phyloP scores from a whole-genome alignment of 1,139 yeast species.

The Debaryomycetaceae sp. region DNA sequence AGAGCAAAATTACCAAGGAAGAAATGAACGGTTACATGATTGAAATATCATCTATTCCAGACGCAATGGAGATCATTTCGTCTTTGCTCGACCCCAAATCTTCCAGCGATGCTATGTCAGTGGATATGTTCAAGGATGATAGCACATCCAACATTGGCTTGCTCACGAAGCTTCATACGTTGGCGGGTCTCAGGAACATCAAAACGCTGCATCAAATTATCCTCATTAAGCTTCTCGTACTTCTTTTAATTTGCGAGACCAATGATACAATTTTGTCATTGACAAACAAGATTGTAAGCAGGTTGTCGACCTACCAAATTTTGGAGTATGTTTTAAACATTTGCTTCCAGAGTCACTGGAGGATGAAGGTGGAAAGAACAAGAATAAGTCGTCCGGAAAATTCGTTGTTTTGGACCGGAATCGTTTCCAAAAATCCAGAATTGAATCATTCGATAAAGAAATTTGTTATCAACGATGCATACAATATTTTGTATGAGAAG shows the following conservation, averaged over 20 bases:
- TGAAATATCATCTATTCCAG: constrained; percentile 22
- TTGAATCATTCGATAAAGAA: constrained; percentile 20
- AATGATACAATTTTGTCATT: constrained; percentile 24
- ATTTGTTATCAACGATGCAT: constrained; percentile 22
- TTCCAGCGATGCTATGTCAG: neutral
- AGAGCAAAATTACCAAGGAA: constrained; percentile 20
- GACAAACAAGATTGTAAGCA: constrained; percentile 23
- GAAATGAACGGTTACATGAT: constrained; percentile 19
- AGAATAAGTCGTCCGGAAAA: constrained; percentile 16
- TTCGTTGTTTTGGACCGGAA: constrained; percentile 27
- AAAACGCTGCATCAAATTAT: constrained; percentile 23
- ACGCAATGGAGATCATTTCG: constrained; percentile 22
- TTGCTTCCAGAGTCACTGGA: constrained; percentile 12
- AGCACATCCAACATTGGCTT: constrained; percentile 10
- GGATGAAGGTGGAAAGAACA: constrained; percentile 3
- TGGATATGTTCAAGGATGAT: neutral
- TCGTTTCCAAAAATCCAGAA: constrained; percentile 17
- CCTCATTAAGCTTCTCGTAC: constrained; percentile 21
- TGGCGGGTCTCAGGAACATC: constrained; percentile 24
- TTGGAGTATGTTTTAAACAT: constrained; percentile 27
- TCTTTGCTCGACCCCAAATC: constrained; percentile 18
- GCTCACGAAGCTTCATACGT: constrained; percentile 20
- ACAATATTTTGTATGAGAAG: constrained; percentile 21
- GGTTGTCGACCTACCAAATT: constrained; percentile 21
- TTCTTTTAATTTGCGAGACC: constrained; percentile 30